phyloP scores from a whole-genome alignment of 306 rosid genomes.

The Gastrolobium bilobum region DNA sequence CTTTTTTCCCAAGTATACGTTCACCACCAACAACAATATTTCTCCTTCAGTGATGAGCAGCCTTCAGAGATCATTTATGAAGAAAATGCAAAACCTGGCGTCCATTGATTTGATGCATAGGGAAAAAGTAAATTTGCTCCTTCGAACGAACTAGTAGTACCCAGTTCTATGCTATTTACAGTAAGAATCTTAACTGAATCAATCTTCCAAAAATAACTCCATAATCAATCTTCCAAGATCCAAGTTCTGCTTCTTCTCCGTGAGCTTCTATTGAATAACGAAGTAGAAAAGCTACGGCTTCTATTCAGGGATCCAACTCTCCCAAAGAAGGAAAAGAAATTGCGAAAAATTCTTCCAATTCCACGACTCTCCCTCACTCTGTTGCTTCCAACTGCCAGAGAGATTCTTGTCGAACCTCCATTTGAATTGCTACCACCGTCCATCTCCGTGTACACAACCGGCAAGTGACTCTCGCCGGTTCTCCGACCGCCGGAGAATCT shows the following conservation, averaged over 20 bases:
- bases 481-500: slow-evolving; percentile 70
- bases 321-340: slow-evolving; percentile 65
- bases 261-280: slow-evolving; percentile 63
- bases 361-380: slow-evolving; percentile 76
- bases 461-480: slow-evolving; percentile 69
- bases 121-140: slow-evolving; percentile 19
- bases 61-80: background rate
- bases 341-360: slow-evolving; percentile 70
- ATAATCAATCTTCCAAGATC: slow-evolving; percentile 62
- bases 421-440: slow-evolving; percentile 61
- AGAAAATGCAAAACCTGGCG: background rate
- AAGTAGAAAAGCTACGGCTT: slow-evolving; percentile 65
- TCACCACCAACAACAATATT: slow-evolving; percentile 22
- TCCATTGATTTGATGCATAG: background rate
- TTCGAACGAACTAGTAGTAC: background rate
- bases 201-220: slow-evolving; percentile 28
- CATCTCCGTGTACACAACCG: slow-evolving; percentile 91
- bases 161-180: slow-evolving; percentile 49
- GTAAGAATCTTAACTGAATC: slow-evolving; percentile 29
- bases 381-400: slow-evolving; percentile 65
- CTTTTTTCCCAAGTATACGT: background rate
- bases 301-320: slow-evolving; percentile 59
- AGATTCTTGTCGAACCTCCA: slow-evolving; percentile 59
- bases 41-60: no score
- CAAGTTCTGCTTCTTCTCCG: slow-evolving; percentile 66